These are phyloP conservation scores for Pichia sp. DNA, from an alignment of 1,139 yeast species.

Conservation along the genomic window DNA sequence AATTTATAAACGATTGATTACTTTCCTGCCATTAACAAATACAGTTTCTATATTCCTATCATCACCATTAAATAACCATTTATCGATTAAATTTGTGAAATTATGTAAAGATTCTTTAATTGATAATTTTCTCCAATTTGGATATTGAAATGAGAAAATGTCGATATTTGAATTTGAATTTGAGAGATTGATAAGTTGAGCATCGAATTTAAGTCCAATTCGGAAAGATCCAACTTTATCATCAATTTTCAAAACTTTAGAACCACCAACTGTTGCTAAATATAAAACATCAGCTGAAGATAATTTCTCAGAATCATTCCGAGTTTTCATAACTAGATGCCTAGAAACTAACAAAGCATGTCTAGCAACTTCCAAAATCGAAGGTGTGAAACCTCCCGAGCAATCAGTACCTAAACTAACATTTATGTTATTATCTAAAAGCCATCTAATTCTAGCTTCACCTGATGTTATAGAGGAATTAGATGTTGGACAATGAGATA, in stretches of 20 bases:
- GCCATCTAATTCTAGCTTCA: constrained; percentile 73
- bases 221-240: constrained; percentile 61
- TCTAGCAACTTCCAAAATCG: constrained; percentile 67
- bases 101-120: constrained; percentile 14
- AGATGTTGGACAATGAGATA: constrained; percentile 91
- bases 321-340: constrained; percentile 62
- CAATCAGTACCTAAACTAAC: constrained; percentile 89
- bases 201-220: constrained; percentile 76
- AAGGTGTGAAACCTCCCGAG: constrained; percentile 84
- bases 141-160: constrained; percentile 61
- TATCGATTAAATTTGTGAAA: constrained; percentile 56
- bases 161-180: constrained; percentile 54
- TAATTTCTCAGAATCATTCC: constrained; percentile 42
- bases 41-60: constrained; percentile 78
- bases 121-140: constrained; percentile 24
- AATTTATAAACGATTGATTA: constrained; percentile 7
- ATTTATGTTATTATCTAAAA: constrained; percentile 59
- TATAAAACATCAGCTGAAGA: constrained; percentile 65
- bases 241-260: constrained; percentile 59
- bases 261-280: constrained; percentile 88
- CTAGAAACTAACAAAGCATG: constrained; percentile 80
- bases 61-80: constrained; percentile 95
- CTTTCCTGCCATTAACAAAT: constrained; percentile 69
- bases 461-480: constrained; percentile 88
- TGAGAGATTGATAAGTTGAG: constrained; percentile 64